Evolutionary conservation across 2,329 filamentous ascomycete genomes (phyloP), one percentile per base, ranked within the genome.

Genomic region (Thelonectria blattea): DNA sequence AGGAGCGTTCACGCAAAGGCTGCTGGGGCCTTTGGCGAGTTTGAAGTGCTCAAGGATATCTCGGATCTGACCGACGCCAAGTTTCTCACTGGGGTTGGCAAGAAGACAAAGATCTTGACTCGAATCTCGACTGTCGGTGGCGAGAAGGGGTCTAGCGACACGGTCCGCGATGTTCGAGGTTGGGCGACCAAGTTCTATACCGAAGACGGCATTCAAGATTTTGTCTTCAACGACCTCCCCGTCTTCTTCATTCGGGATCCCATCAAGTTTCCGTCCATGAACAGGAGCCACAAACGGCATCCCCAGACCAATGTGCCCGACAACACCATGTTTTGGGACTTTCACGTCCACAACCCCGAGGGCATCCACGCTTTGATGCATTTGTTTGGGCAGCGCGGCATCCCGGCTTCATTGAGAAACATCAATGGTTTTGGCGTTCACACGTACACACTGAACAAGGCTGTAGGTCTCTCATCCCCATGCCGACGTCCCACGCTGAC

Each of bases 81-180:
- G 41, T 84, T 87, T 61, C 75, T 88, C 8, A 81, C 71, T 48
- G 73, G 72, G 1, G 72, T 83, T n/a, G 84, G 84, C 0, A 86
- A 84, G 65, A 85, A 83, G 69, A 74, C 73, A 32, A 75, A 85
- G 0, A 76, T 87, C 1, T 89, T 90, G 52, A 77, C 86, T n/a
- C 85, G 88, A 18, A 88, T 91, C 68, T 90, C 87, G 0, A 91
- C 88, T 3, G 88, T 91, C n/a, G 85, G 87, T 14, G 86, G 87
- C 5, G 87, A 84, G 48, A 80, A 84, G 24, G 89, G 88, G 22
- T 88, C 85, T 63, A 82, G 86, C 2, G 89, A 91, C 63, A 87
- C 86, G 0, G 86, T 84, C 14, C 83, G 89, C 34, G 89, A 91
- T 77, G 86, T 90, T 0, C 87, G 88, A 62, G 88, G 88, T 0